Evolutionary conservation across 1,139 yeast genomes (phyloP).

Genomic region (Insectozyma bohioensis): DNA sequence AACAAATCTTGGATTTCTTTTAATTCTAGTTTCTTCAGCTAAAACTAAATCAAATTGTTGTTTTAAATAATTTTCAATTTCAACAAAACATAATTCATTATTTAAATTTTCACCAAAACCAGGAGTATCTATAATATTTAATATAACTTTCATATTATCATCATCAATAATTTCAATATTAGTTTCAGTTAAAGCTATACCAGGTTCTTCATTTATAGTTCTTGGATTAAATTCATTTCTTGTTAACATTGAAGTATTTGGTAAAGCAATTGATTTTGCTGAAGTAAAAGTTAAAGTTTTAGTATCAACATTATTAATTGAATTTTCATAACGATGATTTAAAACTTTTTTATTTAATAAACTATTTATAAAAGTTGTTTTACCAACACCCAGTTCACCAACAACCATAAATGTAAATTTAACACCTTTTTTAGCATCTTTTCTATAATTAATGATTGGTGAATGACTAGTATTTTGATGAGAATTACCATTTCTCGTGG

Average conservation of each 20-base stretch:
- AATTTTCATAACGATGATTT: conserved; percentile 53
- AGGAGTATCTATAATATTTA: conserved; percentile 72
- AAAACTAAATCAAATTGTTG: conserved; percentile 91
- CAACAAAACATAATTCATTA: conserved; percentile 62
- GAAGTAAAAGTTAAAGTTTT: conserved; percentile 52
- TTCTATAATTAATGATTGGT: conserved; percentile 53
- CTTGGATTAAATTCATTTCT: conserved; percentile 43
- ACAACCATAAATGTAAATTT: conserved; percentile 84
- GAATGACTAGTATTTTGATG: conserved; percentile 22
- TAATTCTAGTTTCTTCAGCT: conserved; percentile 86
- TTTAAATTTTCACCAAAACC: conserved; percentile 75
- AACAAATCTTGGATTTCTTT: conserved; percentile 79
- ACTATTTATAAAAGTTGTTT: conserved; percentile 81
- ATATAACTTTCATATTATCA: conserved; percentile 67
- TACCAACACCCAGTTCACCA: conserved; percentile 84
- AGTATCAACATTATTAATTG: conserved; percentile 30
- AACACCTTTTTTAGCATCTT: conserved; percentile 81
- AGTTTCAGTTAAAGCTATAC: conserved; percentile 67
- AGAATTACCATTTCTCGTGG: conserved; percentile 20
- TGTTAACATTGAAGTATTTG: conserved; percentile 44
- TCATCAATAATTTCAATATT: conserved; percentile 69
- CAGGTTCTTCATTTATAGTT: conserved; percentile 53
- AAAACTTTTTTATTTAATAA: conserved; percentile 61
- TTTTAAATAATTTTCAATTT: conserved; percentile 74
- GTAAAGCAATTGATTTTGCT: conserved; percentile 51